These are phyloP conservation scores for Prunus campanulata DNA, from an alignment of 306 rosid species.

Conservation along the genomic window DNA sequence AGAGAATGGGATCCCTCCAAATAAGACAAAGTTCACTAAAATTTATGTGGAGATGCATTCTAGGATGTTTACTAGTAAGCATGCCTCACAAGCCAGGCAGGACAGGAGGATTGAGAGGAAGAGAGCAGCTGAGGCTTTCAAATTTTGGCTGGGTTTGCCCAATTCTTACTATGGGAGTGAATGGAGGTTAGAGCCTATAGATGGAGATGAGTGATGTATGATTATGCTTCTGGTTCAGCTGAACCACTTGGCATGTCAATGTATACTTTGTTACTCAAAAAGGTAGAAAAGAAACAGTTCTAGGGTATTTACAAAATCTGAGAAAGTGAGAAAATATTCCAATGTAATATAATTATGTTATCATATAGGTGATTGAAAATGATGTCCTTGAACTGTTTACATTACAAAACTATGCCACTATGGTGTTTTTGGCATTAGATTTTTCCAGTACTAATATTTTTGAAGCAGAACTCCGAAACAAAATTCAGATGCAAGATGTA, in stretches of 20 bases:
- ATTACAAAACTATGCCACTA: not conserved
- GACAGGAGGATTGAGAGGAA: constrained; percentile 84
- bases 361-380: not conserved
- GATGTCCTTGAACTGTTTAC: not conserved
- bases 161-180: constrained; percentile 96
- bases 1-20: constrained; percentile 86
- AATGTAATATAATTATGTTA: constrained; percentile 10
- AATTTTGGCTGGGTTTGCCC: constrained; percentile 96
- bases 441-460: not conserved
- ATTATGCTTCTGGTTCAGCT: constrained; percentile 30
- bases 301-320: constrained; percentile 4
- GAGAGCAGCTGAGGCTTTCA: constrained; percentile 98
- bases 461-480: not conserved
- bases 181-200: constrained; percentile 76
- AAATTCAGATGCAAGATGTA: not conserved
- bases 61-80: constrained; percentile 95
- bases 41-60: constrained; percentile 99
- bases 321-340: not conserved
- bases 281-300: not conserved
- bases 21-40: constrained; percentile 86
- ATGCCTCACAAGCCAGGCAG: constrained; percentile 91
- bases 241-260: constrained; percentile 26
- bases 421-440: constrained; percentile 1
- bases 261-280: constrained; percentile 10
- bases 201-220: constrained; percentile 51